Conservation (phyloP, 257 asterid species). For the Cordia subcordata region DNA sequence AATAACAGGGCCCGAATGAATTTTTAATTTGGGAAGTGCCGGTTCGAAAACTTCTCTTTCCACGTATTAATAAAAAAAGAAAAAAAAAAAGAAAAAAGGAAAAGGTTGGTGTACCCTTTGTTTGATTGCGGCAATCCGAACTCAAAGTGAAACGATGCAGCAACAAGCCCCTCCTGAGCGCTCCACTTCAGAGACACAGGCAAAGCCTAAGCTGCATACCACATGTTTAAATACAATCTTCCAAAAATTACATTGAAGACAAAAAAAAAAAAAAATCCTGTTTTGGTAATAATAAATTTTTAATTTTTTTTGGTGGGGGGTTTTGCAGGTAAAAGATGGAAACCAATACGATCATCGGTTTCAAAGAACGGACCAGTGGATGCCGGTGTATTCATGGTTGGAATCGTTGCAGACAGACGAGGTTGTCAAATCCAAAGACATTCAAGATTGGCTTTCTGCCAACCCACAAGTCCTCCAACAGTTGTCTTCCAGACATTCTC, state of each 20-base stretch:
- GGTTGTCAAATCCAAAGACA: conserved; percentile 72
- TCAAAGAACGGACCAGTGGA: conserved; percentile 98
- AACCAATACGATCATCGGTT: conserved; percentile 65
- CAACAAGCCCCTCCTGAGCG: too few relatives aligned
- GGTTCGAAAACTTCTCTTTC: too few relatives aligned
- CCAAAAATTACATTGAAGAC: too few relatives aligned
- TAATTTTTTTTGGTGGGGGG: background rate
- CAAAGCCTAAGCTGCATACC: background rate
- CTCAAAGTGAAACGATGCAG: too few relatives aligned
- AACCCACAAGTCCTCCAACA: conserved; percentile 73
- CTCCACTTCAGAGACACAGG: background rate
- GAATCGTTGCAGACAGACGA: conserved; percentile 78
- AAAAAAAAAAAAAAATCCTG: too few relatives aligned
- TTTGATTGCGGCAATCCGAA: too few relatives aligned
- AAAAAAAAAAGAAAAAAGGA: too few relatives aligned
- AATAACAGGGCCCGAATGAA: too few relatives aligned
- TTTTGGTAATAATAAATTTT: background rate
- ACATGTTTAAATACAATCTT: background rate
- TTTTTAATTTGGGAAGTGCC: too few relatives aligned
- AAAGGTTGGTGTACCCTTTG: too few relatives aligned
- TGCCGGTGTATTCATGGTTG: conserved; percentile 87
- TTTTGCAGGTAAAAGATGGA: conserved; percentile 31
- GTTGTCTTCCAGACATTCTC: conserved; percentile 76
- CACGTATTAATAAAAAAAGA: too few relatives aligned
- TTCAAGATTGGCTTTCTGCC: conserved; percentile 70